These are phyloP conservation scores for Suillus weaverae DNA, from an alignment of 768 basidiomycete species.

Conservation along the genomic window DNA sequence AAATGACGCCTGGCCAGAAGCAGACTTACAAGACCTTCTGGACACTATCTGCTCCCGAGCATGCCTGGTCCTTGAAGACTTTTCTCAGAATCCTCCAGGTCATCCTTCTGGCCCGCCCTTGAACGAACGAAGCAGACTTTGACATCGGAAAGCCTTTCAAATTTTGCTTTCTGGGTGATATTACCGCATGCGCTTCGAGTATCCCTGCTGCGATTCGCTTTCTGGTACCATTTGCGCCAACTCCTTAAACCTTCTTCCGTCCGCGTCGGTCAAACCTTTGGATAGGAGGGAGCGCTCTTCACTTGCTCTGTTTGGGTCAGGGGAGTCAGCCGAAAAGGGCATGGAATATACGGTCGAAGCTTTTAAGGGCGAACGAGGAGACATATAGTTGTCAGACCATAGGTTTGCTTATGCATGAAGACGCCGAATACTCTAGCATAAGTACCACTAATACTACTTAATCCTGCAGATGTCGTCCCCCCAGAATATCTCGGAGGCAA, in stretches of 20 bases:
- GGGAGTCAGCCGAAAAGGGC: neutral
- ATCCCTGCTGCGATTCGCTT: neutral
- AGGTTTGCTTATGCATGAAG: neutral
- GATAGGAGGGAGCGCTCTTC: neutral
- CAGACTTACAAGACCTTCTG: neutral
- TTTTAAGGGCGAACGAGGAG: neutral
- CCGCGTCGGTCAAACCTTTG: neutral
- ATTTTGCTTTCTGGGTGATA: neutral
- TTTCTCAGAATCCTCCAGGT: neutral
- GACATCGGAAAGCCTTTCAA: neutral
- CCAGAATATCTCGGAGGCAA: too few relatives aligned
- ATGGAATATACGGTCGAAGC: neutral
- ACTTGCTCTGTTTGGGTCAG: neutral
- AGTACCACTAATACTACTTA: neutral
- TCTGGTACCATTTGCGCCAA: neutral
- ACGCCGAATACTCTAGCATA: neutral
- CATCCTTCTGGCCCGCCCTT: neutral
- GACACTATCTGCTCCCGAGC: neutral
- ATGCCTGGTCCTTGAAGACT: constrained; percentile 3
- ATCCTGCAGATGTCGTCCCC: neutral
- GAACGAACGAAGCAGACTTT: constrained; percentile 5
- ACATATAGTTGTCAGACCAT: neutral
- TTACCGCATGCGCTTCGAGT: neutral
- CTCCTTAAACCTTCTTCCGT: neutral
- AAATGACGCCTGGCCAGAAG: neutral